These are phyloP conservation scores for Beauveria scarabaeidicola DNA, from an alignment of 2,329 filamentous ascomycete genomes.

Conservation along the genomic window DNA sequence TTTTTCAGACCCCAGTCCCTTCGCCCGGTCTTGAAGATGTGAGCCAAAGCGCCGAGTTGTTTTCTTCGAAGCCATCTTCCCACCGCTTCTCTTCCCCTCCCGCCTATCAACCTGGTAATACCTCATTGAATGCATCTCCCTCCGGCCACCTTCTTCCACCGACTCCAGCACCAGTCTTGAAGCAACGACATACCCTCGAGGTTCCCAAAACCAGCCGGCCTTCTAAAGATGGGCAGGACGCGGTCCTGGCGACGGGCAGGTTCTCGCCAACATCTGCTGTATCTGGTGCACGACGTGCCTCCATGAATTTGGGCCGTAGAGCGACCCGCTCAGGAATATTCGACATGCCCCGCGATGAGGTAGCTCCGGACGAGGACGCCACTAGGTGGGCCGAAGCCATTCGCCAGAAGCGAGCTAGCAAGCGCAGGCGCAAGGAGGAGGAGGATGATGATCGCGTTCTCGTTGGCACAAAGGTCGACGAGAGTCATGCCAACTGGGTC, in stretches of 20 bases:
- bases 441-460: slow-evolving; percentile 92
- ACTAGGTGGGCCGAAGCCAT: slow-evolving; percentile 88
- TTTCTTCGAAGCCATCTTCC: slow-evolving; percentile 2
- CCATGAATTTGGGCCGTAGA: slow-evolving; percentile 71
- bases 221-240: slow-evolving; percentile 66
- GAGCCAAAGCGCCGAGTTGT: slow-evolving; percentile 17
- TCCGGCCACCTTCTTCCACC: slow-evolving; percentile 44
- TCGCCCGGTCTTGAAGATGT: slow-evolving; percentile 21
- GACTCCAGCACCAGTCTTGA: slow-evolving; percentile 39
- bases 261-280: slow-evolving; percentile 61
- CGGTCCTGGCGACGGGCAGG: slow-evolving; percentile 62
- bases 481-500: slow-evolving; percentile 94
- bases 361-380: slow-evolving; percentile 81
- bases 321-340: slow-evolving; percentile 73
- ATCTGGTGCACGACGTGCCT: slow-evolving; percentile 61
- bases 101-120: slow-evolving; percentile 32
- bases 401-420: slow-evolving; percentile 82
- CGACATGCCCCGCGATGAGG: slow-evolving; percentile 74
- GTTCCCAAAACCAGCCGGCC: slow-evolving; percentile 65
- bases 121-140: slow-evolving; percentile 33
- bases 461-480: slow-evolving; percentile 95
- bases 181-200: slow-evolving; percentile 81
- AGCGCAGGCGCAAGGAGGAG: slow-evolving; percentile 71
- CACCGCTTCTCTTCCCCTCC: slow-evolving; percentile 13
- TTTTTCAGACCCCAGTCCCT: background rate